phyloP scores from a whole-genome alignment of 192 early-diverging fungal species.

The Coemansia sp. region DNA sequence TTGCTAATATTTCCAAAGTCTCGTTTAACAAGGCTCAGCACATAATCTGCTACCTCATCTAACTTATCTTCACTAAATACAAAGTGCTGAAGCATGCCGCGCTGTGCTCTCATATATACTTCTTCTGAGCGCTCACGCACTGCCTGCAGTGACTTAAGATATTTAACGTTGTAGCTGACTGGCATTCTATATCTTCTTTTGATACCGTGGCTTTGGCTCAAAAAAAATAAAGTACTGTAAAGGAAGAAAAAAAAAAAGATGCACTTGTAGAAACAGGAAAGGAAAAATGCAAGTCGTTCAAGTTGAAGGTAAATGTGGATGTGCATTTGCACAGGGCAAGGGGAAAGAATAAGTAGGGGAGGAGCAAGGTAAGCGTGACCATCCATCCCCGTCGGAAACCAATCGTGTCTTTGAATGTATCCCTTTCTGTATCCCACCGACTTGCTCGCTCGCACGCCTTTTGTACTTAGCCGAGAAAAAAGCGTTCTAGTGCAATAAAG shows the following conservation, averaged over 20 bases:
- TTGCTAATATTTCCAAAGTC: conserved; percentile 64
- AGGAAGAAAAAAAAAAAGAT: conserved; percentile 1
- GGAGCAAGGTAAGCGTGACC: neutral
- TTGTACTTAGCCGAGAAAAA: neutral
- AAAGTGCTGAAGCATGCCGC: conserved; percentile 68
- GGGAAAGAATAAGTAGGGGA: too few relatives aligned
- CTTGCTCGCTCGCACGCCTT: neutral
- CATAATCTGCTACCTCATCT: conserved; percentile 63
- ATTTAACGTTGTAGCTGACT: conserved; percentile 26
- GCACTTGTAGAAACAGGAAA: too few relatives aligned
- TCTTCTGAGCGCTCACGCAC: conserved; percentile 69
- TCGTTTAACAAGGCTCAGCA: conserved; percentile 66
- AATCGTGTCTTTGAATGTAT: neutral
- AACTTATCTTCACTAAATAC: conserved; percentile 65
- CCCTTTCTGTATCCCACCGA: neutral
- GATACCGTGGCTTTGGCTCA: too few relatives aligned
- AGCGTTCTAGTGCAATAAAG: neutral
- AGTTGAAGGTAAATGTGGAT: too few relatives aligned
- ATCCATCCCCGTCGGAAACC: neutral
- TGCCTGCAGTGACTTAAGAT: conserved; percentile 68
- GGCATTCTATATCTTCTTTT: conserved; percentile 9
- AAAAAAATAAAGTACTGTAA: neutral
- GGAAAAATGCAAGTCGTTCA: too few relatives aligned
- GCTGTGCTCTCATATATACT: conserved; percentile 62
- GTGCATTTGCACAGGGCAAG: too few relatives aligned